Evolutionary conservation across 345 rosid species (phyloP), one percentile per base, ranked within the genome.

Genomic region (Clausena lansium): DNA sequence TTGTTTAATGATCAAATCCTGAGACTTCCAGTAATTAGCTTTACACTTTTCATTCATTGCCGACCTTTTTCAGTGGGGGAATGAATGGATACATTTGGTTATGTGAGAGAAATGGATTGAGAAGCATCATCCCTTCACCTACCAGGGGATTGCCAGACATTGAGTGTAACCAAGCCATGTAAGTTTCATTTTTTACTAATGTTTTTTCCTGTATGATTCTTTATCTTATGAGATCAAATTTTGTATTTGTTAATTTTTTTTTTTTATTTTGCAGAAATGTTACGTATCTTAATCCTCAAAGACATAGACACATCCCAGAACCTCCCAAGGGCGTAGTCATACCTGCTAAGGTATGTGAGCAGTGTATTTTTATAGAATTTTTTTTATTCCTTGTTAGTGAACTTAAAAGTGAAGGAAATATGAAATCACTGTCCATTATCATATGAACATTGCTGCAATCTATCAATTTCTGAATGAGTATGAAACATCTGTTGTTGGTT

Each of bases 81-180:
- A 91, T 93, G 97, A 97, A 89, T 77, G 99, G 99, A 27, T 94
- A 62, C 84, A 80, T 97, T 78, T 91, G 94, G 94, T 75, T 91
- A 59, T 74, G 62, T 67, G 87, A 85, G 84, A 89, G 98, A 86
- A 97, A 94, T 83, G 85, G 55, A 71, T 81, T 78, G 69, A 86
- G 62, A 73, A 35, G 8, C 75, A 33, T 27, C 55, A 76, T 94
- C 64, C 71, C 78, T 74, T 91, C 99, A 9, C 99, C 98, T 75
- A 81, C 93, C 83, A 81, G 30, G 47, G 97, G 94, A 70, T 84
- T 94, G 77, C 95, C 91, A 38, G 70, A 84, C 84, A 81, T 94
- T 45, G 89, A 84, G 71, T 32, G 66, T 81, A 97, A 93, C 86
- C 89, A 83, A 87, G 91, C 84, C 71, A 52, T 89, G 98, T 97